A percentile compares a stretch with the other conserved stretches of the same genome.
Evolutionary conservation across 2,329 filamentous ascomycete genomes (phyloP).

Genomic region (Coniochaeta sp.): DNA sequence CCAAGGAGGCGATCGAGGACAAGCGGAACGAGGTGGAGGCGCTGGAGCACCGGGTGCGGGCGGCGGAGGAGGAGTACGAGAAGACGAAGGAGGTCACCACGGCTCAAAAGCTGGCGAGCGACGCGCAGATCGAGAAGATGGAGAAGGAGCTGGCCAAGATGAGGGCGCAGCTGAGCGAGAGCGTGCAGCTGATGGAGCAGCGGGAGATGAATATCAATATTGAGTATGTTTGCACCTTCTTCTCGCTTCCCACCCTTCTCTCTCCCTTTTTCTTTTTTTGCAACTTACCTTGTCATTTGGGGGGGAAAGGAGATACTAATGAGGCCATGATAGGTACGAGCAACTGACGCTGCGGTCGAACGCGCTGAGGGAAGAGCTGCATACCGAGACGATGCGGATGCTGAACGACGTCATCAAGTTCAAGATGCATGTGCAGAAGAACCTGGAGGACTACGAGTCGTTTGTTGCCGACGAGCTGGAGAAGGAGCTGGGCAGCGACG

Average conservation of each 20-base stretch:
- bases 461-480: constrained; percentile 94
- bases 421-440: constrained; percentile 94
- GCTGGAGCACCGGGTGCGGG: constrained; percentile 77
- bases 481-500: constrained; percentile 65
- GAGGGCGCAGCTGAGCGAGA: constrained; percentile 75
- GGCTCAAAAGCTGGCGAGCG: constrained; percentile 79
- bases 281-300: too few species aligned
- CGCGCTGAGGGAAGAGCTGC: constrained; percentile 87
- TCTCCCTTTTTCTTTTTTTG: too few species aligned
- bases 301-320: constrained; percentile 1
- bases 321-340: constrained; percentile 59
- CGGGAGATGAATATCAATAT: constrained; percentile 95
- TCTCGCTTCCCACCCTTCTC: too few species aligned
- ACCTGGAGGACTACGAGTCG: constrained; percentile 85
- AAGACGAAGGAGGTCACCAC: constrained; percentile 81
- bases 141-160: constrained; percentile 96
- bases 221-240: constrained; percentile 52
- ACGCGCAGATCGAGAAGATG: constrained; percentile 96
- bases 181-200: constrained; percentile 86
- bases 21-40: constrained; percentile 89
- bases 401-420: constrained; percentile 97
- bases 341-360: constrained; percentile 81
- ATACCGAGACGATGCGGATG: constrained; percentile 93
- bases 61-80: constrained; percentile 89
- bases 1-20: constrained; percentile 95